Percentiles rank a stretch among this genome's conserved stretches.
Conservation (phyloP, 208 protist species). For the Crithidia bombi region DNA sequence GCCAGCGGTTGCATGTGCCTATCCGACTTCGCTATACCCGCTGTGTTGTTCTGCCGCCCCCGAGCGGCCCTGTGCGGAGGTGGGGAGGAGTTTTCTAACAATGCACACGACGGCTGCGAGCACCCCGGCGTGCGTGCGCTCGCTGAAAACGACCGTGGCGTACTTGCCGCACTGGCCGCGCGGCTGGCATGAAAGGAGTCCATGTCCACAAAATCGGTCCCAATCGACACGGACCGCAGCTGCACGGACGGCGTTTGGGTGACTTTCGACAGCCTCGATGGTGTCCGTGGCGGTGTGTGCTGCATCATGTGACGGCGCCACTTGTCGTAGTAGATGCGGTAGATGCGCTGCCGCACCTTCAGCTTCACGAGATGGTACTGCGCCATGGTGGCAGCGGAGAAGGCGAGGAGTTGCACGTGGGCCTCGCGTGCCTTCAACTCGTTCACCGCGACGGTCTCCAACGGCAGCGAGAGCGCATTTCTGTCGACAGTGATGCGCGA, state of each 20-base stretch:
- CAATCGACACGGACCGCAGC: not conserved
- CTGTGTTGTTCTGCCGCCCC: not conserved
- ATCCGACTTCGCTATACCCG: not conserved
- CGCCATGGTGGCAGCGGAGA: slow-evolving; percentile 39
- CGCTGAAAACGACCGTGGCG: not conserved
- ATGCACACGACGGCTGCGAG: not conserved
- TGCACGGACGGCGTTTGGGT: not conserved
- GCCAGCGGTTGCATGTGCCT: not conserved
- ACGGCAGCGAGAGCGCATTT: not conserved
- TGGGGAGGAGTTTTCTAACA: not conserved
- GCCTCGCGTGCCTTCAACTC: slow-evolving; percentile 2
- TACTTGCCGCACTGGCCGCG: not conserved
- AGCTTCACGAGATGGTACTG: slow-evolving; percentile 52
- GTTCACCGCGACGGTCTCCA: slow-evolving; percentile 16
- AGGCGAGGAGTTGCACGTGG: slow-evolving; percentile 17
- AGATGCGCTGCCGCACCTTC: slow-evolving; percentile 37
- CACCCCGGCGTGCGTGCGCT: not conserved
- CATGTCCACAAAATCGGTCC: slow-evolving; percentile 26
- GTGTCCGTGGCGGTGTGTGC: not conserved
- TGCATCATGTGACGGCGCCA: slow-evolving; percentile 20
- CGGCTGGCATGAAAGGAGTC: slow-evolving; percentile 29
- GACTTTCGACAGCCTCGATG: not conserved
- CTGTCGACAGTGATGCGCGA: not conserved
- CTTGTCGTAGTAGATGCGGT: slow-evolving; percentile 55
- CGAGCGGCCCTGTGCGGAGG: not conserved